phyloP scores from a whole-genome alignment of 2,329 filamentous ascomycete genomes.

The Fusarium pseudocircinatum region DNA sequence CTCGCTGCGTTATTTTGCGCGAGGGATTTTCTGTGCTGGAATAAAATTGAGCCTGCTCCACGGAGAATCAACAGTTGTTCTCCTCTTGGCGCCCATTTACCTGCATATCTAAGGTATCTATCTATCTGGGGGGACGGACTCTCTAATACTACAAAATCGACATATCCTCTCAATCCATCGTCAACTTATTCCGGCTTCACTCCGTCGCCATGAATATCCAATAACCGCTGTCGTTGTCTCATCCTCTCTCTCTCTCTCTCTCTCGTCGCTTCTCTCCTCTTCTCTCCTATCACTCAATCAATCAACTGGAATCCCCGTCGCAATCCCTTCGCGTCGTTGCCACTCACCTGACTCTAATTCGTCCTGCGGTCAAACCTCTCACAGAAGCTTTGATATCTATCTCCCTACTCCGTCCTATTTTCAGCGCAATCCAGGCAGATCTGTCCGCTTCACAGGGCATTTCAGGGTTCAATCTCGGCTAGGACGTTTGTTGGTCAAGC shows the following conservation, averaged over 20 bases:
- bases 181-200: slow-evolving; percentile 7
- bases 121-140: background rate
- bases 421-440: background rate
- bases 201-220: slow-evolving; percentile 37
- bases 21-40: slow-evolving; percentile 22
- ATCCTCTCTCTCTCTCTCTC: background rate
- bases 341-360: slow-evolving; percentile 33
- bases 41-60: slow-evolving; percentile 11
- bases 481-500: slow-evolving; percentile 4
- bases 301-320: slow-evolving; percentile 14
- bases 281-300: background rate
- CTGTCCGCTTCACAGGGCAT: background rate
- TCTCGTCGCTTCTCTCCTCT: background rate
- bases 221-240: slow-evolving; percentile 27
- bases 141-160: slow-evolving; percentile 20
- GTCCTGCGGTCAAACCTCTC: slow-evolving; percentile 21
- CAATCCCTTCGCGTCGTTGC: slow-evolving; percentile 23
- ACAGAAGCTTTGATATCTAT: slow-evolving; percentile 18
- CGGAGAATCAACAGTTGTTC: slow-evolving; percentile 16
- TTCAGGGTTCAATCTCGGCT: slow-evolving; percentile 19
- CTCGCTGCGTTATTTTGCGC: slow-evolving; percentile 11
- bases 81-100: slow-evolving; percentile 35
- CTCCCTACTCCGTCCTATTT: background rate
- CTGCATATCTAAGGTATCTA: slow-evolving; percentile 17
- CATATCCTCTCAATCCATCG: slow-evolving; percentile 5